Evolutionary conservation across 1,284 basidiomycete species (phyloP).

Genomic region (Veloboletus limbatus): DNA sequence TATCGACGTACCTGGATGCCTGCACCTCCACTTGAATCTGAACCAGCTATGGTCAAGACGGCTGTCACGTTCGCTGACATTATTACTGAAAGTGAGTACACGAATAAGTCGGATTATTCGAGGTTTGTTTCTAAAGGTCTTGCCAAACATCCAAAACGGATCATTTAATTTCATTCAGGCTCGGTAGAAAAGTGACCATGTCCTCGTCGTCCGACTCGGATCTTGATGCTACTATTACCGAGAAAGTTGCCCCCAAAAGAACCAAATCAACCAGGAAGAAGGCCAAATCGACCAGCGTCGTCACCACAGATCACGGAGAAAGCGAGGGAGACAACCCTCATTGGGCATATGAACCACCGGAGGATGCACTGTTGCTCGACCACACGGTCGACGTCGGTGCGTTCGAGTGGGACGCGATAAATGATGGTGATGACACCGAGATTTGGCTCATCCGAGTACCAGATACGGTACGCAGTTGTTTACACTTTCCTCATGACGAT

Average conservation of each 20-base stretch:
- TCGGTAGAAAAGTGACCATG: slow-evolving; percentile 17
- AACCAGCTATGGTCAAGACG: slow-evolving; percentile 79
- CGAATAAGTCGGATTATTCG: too few relatives aligned
- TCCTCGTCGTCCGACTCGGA: slow-evolving; percentile 22
- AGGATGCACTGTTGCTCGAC: slow-evolving; percentile 44
- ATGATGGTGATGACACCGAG: slow-evolving; percentile 59
- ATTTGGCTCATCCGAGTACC: slow-evolving; percentile 70
- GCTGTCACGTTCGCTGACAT: slow-evolving; percentile 17
- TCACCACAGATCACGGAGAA: slow-evolving; percentile 25
- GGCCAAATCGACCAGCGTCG: slow-evolving; percentile 1
- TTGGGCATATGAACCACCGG: slow-evolving; percentile 56
- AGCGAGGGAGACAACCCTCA: slow-evolving; percentile 53
- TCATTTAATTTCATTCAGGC: too few relatives aligned
- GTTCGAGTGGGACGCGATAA: slow-evolving; percentile 67
- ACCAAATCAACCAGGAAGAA: neutral
- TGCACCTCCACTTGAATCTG: slow-evolving; percentile 86
- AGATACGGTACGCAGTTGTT: slow-evolving; percentile 53
- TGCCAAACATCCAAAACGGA: slow-evolving; percentile 27
- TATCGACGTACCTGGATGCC: slow-evolving; percentile 73
- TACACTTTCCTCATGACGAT: neutral
- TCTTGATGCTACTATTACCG: slow-evolving; percentile 10
- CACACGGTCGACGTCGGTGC: slow-evolving; percentile 39
- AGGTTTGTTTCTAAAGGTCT: slow-evolving; percentile 26
- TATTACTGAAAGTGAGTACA: neutral
- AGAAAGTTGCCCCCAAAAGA: slow-evolving; percentile 8